Base-by-base conservation (phyloP, 768 basidiomycete genomes). In the Amanita fuliginea region DNA sequence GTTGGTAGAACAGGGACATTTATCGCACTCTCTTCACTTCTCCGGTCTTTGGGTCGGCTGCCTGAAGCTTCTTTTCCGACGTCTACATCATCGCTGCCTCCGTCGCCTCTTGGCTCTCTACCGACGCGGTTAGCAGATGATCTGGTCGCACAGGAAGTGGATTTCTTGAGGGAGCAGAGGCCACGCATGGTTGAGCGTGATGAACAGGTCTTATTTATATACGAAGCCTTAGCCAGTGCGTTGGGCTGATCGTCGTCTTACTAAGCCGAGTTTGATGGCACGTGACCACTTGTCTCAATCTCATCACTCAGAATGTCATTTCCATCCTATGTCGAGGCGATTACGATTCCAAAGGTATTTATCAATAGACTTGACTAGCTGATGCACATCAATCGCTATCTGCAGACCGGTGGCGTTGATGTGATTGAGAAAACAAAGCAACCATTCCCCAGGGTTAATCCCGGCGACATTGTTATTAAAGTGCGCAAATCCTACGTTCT, bases 1-100 rank as follows among this genome's bases (percentile, higher is more conserved):
- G 73, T 93, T 51, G 91, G 91, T 3, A 76, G 91, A 32, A 91
- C 91, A 3, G 91, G 91, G 14, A 77, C 89, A 5, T 91, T 90
- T 65, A 86, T 94, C 59, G 80, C 86, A 0, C 60, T 91, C 35
- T 79, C 79, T 7, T 92, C 89, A 10, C 68, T 93, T 33, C 70
- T 92, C n/a, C 84, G 88, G 24, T 62, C 70, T 28, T 64, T 77
- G 53, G 72, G 68, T 26, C 67, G 81, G 49, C 68, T 77, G 19
- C 63, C 64, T n/a, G 58, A 67, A 7, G 54, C 72, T 18, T 50
- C 58, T 49, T 60, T 52, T 7, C 62, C 63, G 7, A 57, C 63
- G 3, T 60, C 59, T 8, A 54, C 63, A 5, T 61, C 66, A 39
- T 55, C 63, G 8, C 55, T 77, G 6, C 69, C 70, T 11, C 53